Conservation (phyloP, 495 filamentous ascomycete species). For the Sporormia fimetaria region DNA sequence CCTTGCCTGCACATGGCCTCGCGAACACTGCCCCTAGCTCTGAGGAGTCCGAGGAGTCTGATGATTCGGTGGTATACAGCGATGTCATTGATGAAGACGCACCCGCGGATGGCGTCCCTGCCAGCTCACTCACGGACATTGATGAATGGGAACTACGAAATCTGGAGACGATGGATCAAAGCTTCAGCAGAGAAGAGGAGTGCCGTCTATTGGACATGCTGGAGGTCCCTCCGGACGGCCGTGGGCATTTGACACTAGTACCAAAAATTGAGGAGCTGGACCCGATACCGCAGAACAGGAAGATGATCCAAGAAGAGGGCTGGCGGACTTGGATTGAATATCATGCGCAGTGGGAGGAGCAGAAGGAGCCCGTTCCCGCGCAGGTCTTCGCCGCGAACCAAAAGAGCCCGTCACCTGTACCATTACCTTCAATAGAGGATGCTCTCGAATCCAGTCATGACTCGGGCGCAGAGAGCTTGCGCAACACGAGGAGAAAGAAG, state of each 20-base stretch:
- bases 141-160: background rate
- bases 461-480: background rate
- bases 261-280: slow-evolving; percentile 1
- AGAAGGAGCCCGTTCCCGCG: slow-evolving; percentile 1
- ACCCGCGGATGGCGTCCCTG: no score
- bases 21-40: slow-evolving; percentile 17
- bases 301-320: slow-evolving; percentile 42
- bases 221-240: slow-evolving; percentile 5
- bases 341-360: slow-evolving; percentile 19
- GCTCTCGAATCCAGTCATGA: background rate
- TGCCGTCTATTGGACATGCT: slow-evolving; percentile 44
- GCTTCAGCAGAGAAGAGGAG: slow-evolving; percentile 45
- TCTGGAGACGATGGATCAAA: background rate
- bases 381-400: slow-evolving; percentile 5
- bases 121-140: background rate
- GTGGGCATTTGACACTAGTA: background rate
- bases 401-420: background rate
- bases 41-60: background rate
- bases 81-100: no score
- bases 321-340: slow-evolving; percentile 31
- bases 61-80: no score
- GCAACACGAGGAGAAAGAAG: background rate
- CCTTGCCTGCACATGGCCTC: slow-evolving; percentile 13
- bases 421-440: background rate
- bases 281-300: slow-evolving; percentile 3